Evolutionary conservation across 495 filamentous ascomycete genomes (phyloP), one percentile per base, ranked within the genome.

Genomic region (Lasiosphaeris hirsuta): DNA sequence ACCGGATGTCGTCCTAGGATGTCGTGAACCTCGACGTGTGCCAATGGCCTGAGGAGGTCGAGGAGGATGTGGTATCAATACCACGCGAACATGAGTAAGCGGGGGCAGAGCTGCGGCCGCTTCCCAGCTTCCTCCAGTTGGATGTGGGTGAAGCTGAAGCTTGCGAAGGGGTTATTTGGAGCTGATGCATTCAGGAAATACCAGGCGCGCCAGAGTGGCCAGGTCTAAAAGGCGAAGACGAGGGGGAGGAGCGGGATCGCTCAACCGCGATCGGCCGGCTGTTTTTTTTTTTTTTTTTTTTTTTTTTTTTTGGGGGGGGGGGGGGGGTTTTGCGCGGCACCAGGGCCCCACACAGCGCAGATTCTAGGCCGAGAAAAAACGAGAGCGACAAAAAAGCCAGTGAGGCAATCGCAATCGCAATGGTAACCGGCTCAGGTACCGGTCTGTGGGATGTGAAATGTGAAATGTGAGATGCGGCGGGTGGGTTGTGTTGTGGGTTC

Each of bases 181-280:
- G 30, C 52, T 36, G 56, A 65, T 61, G 58, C 62, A 64, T 64
- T 52, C 62, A 64, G 62, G 51, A 23, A 37, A 46, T 11, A 39
- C 49, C 14, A 17, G n/a, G 38, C 19, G 44, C 30, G 50, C 42
- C 14, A 46, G 14, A 30, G 40, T 30, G 23, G 23, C 23, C 23
- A 5, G 23, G 23, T 30, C 23, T 14, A 14, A 44, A 49, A 37
- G 19, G 10, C 38, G 18, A 35, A 54, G 15, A 18, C 38, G 36
- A 18, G 42, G 11, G 17, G 42, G 9, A 19, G 17, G 15, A n/a
- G 19, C 11, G 39, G 8, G 33, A 54, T 44, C 17, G 37, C 13
- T 43, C 33, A 51, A 39, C 6, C 2, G 23, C 23, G 23, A 30
- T 30, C 23, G 23, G 23, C 23, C 23, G 23, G 23, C 2, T 30